Evolutionary conservation across 768 basidiomycete species (phyloP).

Genomic region (Kwoniella dendrophila): DNA sequence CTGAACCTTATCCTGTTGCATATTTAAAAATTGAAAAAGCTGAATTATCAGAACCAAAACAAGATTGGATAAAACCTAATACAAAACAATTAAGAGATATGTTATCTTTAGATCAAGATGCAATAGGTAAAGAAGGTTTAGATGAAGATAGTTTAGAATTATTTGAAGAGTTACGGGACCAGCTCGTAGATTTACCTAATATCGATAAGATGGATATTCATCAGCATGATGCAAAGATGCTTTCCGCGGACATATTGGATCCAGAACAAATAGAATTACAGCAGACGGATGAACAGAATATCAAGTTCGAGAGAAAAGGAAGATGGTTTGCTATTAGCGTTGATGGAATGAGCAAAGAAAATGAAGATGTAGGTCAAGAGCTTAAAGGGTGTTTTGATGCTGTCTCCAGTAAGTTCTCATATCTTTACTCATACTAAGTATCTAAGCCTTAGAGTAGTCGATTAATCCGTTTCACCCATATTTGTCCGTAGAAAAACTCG

Average conservation of each 20-base stretch:
- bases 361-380: constrained; percentile 68
- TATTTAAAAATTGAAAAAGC: constrained; percentile 79
- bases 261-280: too few species aligned
- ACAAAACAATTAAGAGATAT: constrained; percentile 38
- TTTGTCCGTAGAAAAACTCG: constrained; percentile 61
- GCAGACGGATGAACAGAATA: background rate
- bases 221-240: background rate
- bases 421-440: background rate
- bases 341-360: constrained; percentile 60
- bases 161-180: constrained; percentile 10
- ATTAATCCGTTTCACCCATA: background rate
- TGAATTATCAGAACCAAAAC: constrained; percentile 65
- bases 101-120: constrained; percentile 34
- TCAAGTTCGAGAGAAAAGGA: constrained; percentile 53
- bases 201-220: background rate
- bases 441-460: background rate
- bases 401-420: constrained; percentile 63
- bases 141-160: constrained; percentile 56
- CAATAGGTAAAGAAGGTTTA: constrained; percentile 52
- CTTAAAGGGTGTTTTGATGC: constrained; percentile 68
- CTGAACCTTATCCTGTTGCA: constrained; percentile 74
- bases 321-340: constrained; percentile 71
- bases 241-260: too few species aligned
- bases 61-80: constrained; percentile 33
- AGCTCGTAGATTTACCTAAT: background rate